Conservation (phyloP, 2,329 filamentous ascomycete species). For the Pseudogymnoascus sp. region DNA sequence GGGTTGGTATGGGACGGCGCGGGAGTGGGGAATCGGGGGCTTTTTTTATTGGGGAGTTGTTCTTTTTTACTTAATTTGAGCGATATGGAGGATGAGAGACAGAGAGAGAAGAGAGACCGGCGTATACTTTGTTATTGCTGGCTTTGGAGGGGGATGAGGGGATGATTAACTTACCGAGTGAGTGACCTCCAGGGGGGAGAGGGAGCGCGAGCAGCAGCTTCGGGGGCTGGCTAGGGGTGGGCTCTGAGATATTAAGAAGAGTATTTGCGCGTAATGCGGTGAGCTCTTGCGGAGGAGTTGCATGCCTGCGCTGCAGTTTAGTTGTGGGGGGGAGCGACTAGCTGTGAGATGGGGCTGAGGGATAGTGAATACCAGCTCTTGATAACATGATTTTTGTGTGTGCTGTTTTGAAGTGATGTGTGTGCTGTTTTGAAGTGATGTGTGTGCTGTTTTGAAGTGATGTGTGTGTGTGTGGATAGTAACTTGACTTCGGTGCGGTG, state of each 20-base stretch:
- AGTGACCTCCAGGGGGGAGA: background rate
- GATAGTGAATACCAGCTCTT: slow-evolving; percentile 7
- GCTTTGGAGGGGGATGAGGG: background rate
- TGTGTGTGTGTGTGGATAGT: background rate
- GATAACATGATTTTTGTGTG: background rate
- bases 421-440: background rate
- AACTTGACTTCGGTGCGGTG: background rate
- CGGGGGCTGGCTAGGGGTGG: background rate
- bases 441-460: background rate
- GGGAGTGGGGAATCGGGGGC: background rate
- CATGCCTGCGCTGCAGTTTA: background rate
- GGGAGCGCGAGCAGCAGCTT: background rate
- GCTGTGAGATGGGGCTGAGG: background rate
- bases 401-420: background rate
- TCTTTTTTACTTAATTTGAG: slow-evolving; percentile 5
- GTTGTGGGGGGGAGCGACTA: background rate
- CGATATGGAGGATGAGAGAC: background rate
- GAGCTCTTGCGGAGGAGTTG: background rate
- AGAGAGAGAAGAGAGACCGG: background rate
- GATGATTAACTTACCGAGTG: background rate
- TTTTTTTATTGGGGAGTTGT: background rate
- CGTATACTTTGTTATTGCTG: background rate
- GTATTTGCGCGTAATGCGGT: background rate
- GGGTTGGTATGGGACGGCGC: background rate
- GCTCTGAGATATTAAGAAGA: background rate